Evolutionary conservation across 1,284 basidiomycete species (phyloP).

Genomic region (Ceratobasidium sp.): DNA sequence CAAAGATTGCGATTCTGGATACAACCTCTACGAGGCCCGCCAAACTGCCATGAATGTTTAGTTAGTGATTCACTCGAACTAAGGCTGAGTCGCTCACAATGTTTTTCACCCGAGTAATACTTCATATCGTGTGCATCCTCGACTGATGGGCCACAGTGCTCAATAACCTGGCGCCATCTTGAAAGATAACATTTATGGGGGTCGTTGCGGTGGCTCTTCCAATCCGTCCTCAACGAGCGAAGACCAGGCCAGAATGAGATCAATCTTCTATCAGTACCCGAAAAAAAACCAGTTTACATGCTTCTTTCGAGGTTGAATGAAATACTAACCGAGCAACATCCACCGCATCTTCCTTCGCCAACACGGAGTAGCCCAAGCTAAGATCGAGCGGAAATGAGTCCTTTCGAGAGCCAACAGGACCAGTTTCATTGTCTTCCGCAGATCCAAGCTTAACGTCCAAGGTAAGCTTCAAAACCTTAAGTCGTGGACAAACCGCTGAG

Average conservation of each 20-base stretch:
- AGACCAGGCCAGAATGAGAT: conserved; percentile 23
- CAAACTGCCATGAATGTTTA: no score
- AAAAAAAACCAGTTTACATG: not conserved
- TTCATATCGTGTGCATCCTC: not conserved
- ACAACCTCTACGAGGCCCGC: no score
- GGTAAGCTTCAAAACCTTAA: conserved; percentile 12
- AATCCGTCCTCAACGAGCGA: conserved; percentile 18
- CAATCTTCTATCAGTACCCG: not conserved
- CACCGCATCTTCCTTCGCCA: conserved; percentile 6
- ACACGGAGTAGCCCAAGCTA: conserved; percentile 13
- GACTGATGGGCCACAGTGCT: conserved; percentile 11
- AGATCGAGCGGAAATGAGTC: conserved; percentile 18
- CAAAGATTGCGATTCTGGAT: no score
- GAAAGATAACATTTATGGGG: conserved; percentile 15
- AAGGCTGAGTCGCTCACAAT: no score
- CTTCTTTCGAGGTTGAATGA: not conserved
- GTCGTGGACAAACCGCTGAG: conserved; percentile 4
- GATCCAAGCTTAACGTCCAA: conserved; percentile 15
- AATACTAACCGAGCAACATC: conserved; percentile 16
- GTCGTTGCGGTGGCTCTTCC: conserved; percentile 18
- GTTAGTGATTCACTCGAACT: no score
- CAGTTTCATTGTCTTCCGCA: not conserved
- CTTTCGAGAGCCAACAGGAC: not conserved
- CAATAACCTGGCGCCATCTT: conserved; percentile 30
- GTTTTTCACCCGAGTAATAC: no score